Conservation (phyloP, 2,329 filamentous ascomycete species). For the Fusarium concolor region DNA sequence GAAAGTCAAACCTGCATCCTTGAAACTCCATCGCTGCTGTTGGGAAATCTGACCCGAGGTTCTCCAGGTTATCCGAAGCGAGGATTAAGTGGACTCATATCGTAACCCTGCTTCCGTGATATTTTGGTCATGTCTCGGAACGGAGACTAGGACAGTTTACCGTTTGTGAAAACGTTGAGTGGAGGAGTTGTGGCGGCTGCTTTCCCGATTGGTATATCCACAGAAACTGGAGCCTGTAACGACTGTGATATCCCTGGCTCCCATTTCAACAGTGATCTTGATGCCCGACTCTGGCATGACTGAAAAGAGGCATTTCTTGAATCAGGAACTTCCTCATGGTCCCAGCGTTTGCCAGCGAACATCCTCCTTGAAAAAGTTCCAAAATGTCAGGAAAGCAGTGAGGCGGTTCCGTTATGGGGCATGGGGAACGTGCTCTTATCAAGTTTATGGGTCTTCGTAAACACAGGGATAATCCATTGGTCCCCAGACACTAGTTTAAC, state of each 20-base stretch:
- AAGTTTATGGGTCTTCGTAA: background rate
- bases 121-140: background rate
- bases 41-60: background rate
- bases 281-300: too few species aligned
- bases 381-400: too few species aligned
- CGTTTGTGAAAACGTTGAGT: background rate
- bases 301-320: too few species aligned
- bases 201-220: background rate
- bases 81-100: too few species aligned
- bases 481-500: too few species aligned
- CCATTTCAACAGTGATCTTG: rapidly evolving
- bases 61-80: background rate
- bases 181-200: background rate
- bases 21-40: background rate
- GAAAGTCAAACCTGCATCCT: background rate
- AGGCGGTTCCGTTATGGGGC: too few species aligned
- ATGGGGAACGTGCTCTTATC: background rate
- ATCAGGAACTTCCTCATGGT: too few species aligned
- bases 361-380: too few species aligned
- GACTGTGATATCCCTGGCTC: too few species aligned
- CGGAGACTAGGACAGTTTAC: background rate
- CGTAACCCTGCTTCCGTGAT: rapidly evolving
- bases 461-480: background rate
- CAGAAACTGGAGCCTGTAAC: too few species aligned
- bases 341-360: too few species aligned